Conservation (phyloP, 768 basidiomycete species). For the Nevesoporus exiguus region DNA sequence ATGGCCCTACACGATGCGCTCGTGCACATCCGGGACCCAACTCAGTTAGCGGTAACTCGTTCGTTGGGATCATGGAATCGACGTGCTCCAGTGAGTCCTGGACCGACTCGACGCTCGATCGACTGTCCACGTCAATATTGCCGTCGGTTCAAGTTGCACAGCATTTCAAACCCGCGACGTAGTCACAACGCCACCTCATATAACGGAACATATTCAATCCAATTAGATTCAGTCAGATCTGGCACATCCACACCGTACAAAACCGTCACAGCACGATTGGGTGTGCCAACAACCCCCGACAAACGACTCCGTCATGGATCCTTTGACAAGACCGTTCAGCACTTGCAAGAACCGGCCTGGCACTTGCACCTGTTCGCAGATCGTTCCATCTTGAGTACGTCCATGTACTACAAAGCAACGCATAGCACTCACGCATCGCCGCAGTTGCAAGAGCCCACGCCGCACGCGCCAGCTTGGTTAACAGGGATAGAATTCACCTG, state of each 20-base stretch:
- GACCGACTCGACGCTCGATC: too few relatives aligned
- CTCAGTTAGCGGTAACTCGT: too few relatives aligned
- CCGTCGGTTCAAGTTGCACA: too few relatives aligned
- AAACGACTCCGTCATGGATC: neutral
- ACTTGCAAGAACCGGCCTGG: neutral
- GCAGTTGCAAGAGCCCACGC: slow-evolving; percentile 4
- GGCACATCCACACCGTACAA: neutral
- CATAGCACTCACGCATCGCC: slow-evolving; percentile 4
- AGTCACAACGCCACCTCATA: neutral
- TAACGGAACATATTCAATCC: neutral
- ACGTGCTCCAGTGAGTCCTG: too few relatives aligned
- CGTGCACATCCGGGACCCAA: too few relatives aligned
- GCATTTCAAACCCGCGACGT: neutral
- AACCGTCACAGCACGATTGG: neutral
- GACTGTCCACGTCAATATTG: too few relatives aligned
- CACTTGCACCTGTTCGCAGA: slow-evolving; percentile 14
- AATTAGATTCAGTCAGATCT: neutral
- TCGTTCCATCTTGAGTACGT: neutral
- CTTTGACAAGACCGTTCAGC: neutral
- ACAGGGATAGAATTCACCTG: slow-evolving; percentile 12
- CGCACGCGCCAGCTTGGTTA: slow-evolving; percentile 13
- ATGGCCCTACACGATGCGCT: too few relatives aligned
- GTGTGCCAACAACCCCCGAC: neutral
- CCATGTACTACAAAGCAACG: neutral
- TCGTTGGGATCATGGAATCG: too few relatives aligned